Base-by-base conservation (phyloP, 345 rosid species). In the Salix udensis region DNA sequence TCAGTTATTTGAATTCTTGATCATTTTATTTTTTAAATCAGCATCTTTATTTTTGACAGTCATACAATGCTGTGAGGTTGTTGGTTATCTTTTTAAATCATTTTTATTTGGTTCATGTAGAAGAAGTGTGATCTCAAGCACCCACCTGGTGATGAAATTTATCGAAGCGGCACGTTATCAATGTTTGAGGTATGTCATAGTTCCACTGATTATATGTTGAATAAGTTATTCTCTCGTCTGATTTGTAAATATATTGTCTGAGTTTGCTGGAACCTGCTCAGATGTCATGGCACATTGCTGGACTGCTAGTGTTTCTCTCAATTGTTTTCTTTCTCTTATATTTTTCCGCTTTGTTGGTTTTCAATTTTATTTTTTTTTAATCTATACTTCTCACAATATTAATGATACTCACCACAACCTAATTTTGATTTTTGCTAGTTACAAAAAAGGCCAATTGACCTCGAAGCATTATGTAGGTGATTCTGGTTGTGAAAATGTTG, bases 101-200 rank as follows among this genome's bases (percentile, higher is more conserved):
- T 23, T 44, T 31, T 48, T 21, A 23, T 31, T 30, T 65, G 42
- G 24, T 58, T 31, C 65, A 26, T 88, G 77, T 77, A 94, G 98
- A 91, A 83, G 82, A 95, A 95, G 85, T 95, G 98, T 81, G 99
- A 96, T 87, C 88, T 94, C 68, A 94, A 96, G 88, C 97, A 96
- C 74, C 99, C 98, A 21, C 99, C 99, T 70, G 99, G 98, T 26
- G 99, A 96, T 83, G 99, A 94, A 88, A 96, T 96, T 77, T 96
- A 96, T 74, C 89, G 99, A 81, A 85, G 99, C 70, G 97, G 97
- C 77, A 96, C 98, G 11, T 77, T 96, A 81, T 96, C 99, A 70
- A 96, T 96, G 99, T 96, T 96, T 87, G 98, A 96, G 98, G 98
- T 94, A 83, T 80, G 78, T 21, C 21, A 34, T 48, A 2, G 11